These are phyloP conservation scores for Candida pseudofarinosa DNA, from an alignment of 805 yeast species.

Conservation along the genomic window DNA sequence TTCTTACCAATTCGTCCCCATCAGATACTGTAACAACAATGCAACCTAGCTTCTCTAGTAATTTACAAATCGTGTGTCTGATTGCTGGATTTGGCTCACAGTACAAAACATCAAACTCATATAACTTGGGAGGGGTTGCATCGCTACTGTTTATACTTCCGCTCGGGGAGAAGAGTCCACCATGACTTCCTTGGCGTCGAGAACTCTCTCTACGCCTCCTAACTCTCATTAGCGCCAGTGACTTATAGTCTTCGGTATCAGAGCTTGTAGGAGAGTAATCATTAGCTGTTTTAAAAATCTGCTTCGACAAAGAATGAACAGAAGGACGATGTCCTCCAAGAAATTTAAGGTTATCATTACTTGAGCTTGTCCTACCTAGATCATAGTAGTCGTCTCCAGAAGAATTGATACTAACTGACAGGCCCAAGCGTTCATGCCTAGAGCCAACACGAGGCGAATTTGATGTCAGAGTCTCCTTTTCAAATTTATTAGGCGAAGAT, in stretches of 20 bases:
- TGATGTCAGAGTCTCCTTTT: constrained; percentile 3
- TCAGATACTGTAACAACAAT: constrained; percentile 70
- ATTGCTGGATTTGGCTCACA: constrained; percentile 88
- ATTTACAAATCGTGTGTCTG: constrained; percentile 59
- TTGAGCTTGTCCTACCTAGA: neutral
- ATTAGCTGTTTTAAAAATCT: constrained; percentile 17
- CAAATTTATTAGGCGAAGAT: constrained; percentile 24
- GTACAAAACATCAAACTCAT: constrained; percentile 61
- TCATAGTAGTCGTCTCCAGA: constrained; percentile 25
- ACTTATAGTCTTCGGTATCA: constrained; percentile 58
- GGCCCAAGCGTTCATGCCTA: constrained; percentile 30
- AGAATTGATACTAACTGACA: constrained; percentile 27
- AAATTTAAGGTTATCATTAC: constrained; percentile 2
- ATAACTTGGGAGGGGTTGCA: constrained; percentile 2
- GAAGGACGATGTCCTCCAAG: constrained; percentile 16
- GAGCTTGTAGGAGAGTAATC: constrained; percentile 55
- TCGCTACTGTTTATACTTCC: constrained; percentile 5
- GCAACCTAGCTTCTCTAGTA: constrained; percentile 70
- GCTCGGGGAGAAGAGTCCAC: constrained; percentile 5
- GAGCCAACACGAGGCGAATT: constrained; percentile 10
- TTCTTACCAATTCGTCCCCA: constrained; percentile 78
- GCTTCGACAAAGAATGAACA: constrained; percentile 23
- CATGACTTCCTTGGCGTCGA: constrained; percentile 22
- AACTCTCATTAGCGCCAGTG: constrained; percentile 48
- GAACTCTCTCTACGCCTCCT: constrained; percentile 54